These are phyloP conservation scores for Zopfia rhizophila DNA, from an alignment of 2,329 filamentous ascomycete species.

Conservation along the genomic window DNA sequence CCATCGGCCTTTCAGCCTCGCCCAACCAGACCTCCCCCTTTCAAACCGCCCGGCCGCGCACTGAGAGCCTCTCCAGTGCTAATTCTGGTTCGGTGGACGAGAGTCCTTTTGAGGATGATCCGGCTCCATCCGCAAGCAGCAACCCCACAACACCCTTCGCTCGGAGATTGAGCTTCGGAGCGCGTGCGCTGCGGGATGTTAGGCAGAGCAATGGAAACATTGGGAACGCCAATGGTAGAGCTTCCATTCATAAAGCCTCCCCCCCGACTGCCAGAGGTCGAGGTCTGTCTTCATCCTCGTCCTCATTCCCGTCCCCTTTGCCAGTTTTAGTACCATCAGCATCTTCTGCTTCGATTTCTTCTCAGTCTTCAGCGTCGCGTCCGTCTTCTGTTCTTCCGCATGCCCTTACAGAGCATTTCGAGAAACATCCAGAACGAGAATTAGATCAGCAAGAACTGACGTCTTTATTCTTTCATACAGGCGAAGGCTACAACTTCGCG, in stretches of 20 bases:
- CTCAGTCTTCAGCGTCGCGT: conserved; percentile 13
- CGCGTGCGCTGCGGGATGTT: conserved; percentile 78
- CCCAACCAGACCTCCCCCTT: conserved; percentile 57
- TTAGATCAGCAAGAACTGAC: conserved; percentile 71
- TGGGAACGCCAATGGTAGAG: conserved; percentile 72
- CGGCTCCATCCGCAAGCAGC: conserved; percentile 62
- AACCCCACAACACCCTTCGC: conserved; percentile 78
- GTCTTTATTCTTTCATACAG: conserved; percentile 68
- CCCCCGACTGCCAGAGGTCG: conserved; percentile 65
- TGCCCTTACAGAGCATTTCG: conserved; percentile 42
- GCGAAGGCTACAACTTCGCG: conserved; percentile 96
- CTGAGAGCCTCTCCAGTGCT: conserved; percentile 60
- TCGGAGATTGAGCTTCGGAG: conserved; percentile 90
- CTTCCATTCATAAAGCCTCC: conserved; percentile 61
- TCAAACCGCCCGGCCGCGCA: conserved; percentile 50
- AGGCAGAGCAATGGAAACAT: conserved; percentile 63
- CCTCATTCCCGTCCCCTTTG: conserved; percentile 39
- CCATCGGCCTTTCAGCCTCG: conserved; percentile 58
- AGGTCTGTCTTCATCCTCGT: conserved; percentile 64
- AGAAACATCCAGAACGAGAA: conserved; percentile 40
- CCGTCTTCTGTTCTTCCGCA: conserved; percentile 36
- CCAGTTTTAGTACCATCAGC: conserved; percentile 35
- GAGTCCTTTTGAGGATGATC: conserved; percentile 66
- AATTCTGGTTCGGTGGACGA: conserved; percentile 61
- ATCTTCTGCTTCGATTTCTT: conserved; percentile 27